Base-by-base conservation (phyloP, 2,329 filamentous ascomycete genomes). In the Colletotrichum gloeosporioides region DNA sequence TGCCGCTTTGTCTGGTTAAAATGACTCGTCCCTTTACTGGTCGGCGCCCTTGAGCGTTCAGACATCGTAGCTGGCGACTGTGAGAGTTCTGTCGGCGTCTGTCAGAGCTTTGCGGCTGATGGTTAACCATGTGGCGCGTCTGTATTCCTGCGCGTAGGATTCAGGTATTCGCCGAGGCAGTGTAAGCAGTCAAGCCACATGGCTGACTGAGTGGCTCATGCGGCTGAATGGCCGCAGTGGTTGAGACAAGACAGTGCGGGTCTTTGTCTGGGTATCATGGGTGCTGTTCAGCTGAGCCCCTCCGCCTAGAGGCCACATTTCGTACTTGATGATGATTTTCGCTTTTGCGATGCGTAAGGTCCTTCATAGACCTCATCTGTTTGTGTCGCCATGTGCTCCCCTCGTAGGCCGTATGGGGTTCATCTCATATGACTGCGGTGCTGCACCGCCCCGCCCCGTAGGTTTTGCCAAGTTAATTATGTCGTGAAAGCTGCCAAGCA, bases 261-360 rank as follows among this genome's bases (percentile, higher is more conserved):
- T 55, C 69, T 73, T 75, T 32, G 57, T 71, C 62, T 39, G 73
- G 73, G 73, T 75, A 75, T 75, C 73, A 64, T 73, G 69, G 22
- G 15, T 49, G 49, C 64, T 62, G 16, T 27, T 18, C 62, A 31
- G 18, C 31, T 39, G 49, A n/a, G 27, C 53, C 32, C 36, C 73
- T 75, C 55, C 69, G 57, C 69, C 55, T 44, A 55, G 63, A 57
- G 27, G 25, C 55, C 15, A 27, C 6, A 31, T 73, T 25, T 61
- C 31, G 55, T n/a, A 32, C 22, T 61, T 66, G 62, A 25, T 22
- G 6, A 29, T 27, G n/a, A 5, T 34, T 22, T 8, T 31, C 49
- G 9, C 10, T 57, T 68, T 16, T 55, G 16, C 18, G 8, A 15
- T 16, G 16, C 15, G 25, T 29, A 44, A 34, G 66, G 59, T 34